Evolutionary conservation across 2,329 filamentous ascomycete species (phyloP), one percentile per base, ranked within the genome.

Genomic region (Fusarium nisikadoi): DNA sequence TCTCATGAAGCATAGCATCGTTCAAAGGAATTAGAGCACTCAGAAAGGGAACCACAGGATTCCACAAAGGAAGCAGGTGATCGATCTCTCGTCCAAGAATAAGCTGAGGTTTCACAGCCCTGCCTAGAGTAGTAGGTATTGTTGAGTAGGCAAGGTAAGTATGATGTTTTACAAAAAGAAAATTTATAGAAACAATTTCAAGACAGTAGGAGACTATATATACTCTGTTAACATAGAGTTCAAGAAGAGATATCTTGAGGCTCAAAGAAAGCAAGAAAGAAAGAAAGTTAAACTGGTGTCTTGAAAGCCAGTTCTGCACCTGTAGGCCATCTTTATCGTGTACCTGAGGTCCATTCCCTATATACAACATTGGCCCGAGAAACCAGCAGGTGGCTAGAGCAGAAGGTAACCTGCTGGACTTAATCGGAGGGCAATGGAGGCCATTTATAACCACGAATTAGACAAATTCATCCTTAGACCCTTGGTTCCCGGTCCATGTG

Each of bases 1-100:
- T 57, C 69, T 75, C 25, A 74, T 50, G 49, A 72, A 73, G 53
- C 70, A 70, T 39, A 80, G 71, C 78, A 81, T 78, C 38, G 65
- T 65, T 45, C 42, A 38, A 36, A 45, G 17, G 31, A 14, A 27
- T 17, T 17, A 36, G 23, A 23, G 46, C 27, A 49, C 16, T 49
- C 46, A 17, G 46, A 23, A 49, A 49, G 31, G 16, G 46, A 17
- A 31, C 23, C 46, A 17, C 20, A 23, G 46, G 11, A 29, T 31
- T 23, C 31, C 27, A 13, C 46, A 49, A 49, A 35, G 57, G 20
- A 20, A 39, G 41, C 31, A 49, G 33, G 33, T 14, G 14, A 33
- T 42, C 19, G 19, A 29, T 49, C n/a, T 23, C 16, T 29, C 29
- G 46, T 49, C 29, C 29, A 49, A 23, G 16, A 23, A 49, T 33